These are phyloP conservation scores for Hirsutella thompsonii DNA, from an alignment of 2,329 filamentous ascomycete species.

Conservation along the genomic window DNA sequence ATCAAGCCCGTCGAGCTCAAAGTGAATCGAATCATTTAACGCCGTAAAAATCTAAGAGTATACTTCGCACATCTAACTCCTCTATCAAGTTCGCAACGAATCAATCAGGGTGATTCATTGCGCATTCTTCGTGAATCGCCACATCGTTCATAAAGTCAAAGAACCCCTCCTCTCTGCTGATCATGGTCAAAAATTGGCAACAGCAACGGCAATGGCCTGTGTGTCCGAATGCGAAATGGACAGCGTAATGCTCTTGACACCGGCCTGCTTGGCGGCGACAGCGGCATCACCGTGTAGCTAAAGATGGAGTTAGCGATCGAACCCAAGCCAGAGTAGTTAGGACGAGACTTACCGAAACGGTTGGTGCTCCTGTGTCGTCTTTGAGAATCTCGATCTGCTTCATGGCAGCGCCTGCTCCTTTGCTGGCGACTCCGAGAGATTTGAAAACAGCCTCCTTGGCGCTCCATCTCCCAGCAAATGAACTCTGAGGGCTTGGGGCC, in stretches of 20 bases:
- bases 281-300: conserved; percentile 81
- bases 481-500: conserved; percentile 69
- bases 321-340: too few species aligned
- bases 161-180: background rate
- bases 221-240: conserved; percentile 93
- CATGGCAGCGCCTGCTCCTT: conserved; percentile 78
- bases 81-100: too few species aligned
- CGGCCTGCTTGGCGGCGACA: conserved; percentile 69
- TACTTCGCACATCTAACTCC: too few species aligned
- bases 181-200: conserved; percentile 55
- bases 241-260: conserved; percentile 78
- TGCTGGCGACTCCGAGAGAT: conserved; percentile 74
- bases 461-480: conserved; percentile 90
- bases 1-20: too few species aligned
- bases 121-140: too few species aligned
- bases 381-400: conserved; percentile 90
- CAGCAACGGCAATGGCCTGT: conserved; percentile 89
- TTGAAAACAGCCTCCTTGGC: conserved; percentile 99
- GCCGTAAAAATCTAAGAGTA: too few species aligned
- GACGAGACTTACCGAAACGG: conserved; percentile 61
- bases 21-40: too few species aligned
- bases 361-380: conserved; percentile 69
- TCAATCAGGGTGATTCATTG: too few species aligned
- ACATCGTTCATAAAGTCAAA: too few species aligned
- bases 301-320: conserved; percentile 21